Conservation (phyloP, 148 eudicot species). For the Camellia granthamiana region DNA sequence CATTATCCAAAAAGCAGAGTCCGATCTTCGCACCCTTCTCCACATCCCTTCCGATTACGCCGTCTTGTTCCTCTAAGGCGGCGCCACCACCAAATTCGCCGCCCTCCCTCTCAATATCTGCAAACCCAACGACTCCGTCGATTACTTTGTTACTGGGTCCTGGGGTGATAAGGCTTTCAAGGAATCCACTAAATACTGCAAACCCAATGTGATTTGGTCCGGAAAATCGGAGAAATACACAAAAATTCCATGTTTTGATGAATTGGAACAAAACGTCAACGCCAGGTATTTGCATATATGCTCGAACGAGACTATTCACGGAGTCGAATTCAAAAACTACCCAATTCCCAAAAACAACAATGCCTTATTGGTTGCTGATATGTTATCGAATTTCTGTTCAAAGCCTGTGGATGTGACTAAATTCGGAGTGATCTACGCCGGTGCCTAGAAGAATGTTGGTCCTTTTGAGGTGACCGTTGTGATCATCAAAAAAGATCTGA, state of each 20-base stretch:
- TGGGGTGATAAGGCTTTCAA: constrained; percentile 95
- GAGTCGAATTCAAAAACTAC: constrained; percentile 86
- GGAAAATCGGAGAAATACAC: constrained; percentile 81
- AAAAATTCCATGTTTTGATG: constrained; percentile 42
- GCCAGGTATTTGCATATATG: constrained; percentile 88
- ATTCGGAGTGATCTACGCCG: constrained; percentile 84
- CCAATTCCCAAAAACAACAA: constrained; percentile 37
- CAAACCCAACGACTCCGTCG: constrained; percentile 43
- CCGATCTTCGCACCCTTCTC: constrained; percentile 69
- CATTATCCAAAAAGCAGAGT: constrained; percentile 81
- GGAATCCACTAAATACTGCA: constrained; percentile 63
- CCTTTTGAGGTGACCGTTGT: constrained; percentile 92
- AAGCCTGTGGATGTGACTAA: constrained; percentile 81
- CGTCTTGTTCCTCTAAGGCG: constrained; percentile 88
- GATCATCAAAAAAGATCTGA: constrained; percentile 73
- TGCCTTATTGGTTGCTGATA: constrained; percentile 69
- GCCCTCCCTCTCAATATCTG: constrained; percentile 71
- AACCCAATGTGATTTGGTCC: constrained; percentile 50
- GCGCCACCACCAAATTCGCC: constrained; percentile 89
- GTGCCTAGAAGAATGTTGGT: constrained; percentile 95
- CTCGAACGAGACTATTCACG: constrained; percentile 88
- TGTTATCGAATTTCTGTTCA: constrained; percentile 94
- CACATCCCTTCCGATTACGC: constrained; percentile 52
- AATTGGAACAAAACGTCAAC: constrained; percentile 31
- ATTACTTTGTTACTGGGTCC: constrained; percentile 79